Evolutionary conservation across 2,329 filamentous ascomycete species (phyloP), one percentile per base, ranked within the genome.

Genomic region (Cytospora chrysosperma): DNA sequence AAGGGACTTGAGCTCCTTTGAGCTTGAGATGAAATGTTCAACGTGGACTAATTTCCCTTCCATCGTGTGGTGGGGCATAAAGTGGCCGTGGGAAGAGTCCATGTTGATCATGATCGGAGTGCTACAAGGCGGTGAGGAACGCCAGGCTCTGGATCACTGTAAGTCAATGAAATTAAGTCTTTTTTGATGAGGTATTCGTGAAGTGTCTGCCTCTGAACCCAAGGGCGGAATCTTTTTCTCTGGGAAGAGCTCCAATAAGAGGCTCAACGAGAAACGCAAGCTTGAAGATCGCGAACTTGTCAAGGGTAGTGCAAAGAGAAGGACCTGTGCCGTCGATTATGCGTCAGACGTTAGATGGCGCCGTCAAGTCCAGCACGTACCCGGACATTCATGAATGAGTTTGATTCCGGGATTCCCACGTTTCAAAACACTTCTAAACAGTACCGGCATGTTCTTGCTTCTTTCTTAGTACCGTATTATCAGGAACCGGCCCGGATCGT

Each of bases 1-100:
- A 55, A 49, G 19, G 56, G 50, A 24, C 51, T n/a, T 61, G 2
- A 49, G 51, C 27, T 51, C 51, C 9, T 19, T 54, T n/a, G 59
- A 61, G 28, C 12, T 61, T 17, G n/a, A 49, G 24, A 8, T 52
- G 57, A 13, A 49, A 59, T 15, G 24, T 21, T 10, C 47, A 59
- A 6, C 47, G 32, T 19, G 57, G 57, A 6, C 40, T 10, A 24
- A 26, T 59, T 17, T 59, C 57, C 19, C 30, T 59, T 43, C 57
- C 57, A 8, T 30, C 30, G 15, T 59, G 57, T 47, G 57, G 57
- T 59, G 57, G 57, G 57, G 57, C 13, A 59, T 30, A 30, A 19
- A 32, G 2, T 55, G 52, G 52, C 30, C 52, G 5, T 19, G 34
- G 28, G 47, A 52, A 26, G 30, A 15, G 12, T 59, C 21, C 30